Evolutionary conservation across 2,329 filamentous ascomycete genomes (phyloP), one percentile per base, ranked within the genome.

Genomic region (Beauveria medogensis): DNA sequence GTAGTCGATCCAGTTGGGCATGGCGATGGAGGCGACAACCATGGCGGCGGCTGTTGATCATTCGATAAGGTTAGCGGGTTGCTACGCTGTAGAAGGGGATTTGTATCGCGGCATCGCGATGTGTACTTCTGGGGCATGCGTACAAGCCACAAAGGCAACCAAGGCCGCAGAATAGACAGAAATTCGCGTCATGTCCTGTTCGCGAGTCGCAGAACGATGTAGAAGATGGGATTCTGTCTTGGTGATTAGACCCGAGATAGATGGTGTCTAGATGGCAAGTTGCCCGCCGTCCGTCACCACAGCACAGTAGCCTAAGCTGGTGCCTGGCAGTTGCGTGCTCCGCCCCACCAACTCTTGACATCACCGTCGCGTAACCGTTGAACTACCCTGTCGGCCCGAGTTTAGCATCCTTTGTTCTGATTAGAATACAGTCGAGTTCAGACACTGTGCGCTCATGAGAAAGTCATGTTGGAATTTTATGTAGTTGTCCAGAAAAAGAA

Each of bases 1-100:
- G 71, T 84, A 91, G 59, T 81, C 80, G 55, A 92, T 77, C 90
- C 90, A 94, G 73, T 84, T 78, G 18, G 90, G 88, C 52, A 88
- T 79, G 63, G 84, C 75, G 66, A 91, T 88, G 59, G 88, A 83
- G 46, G 83, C 79, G 58, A 92, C 78, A 26, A 88, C 90, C 80
- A 92, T 84, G 63, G 81, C 81, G 34, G 86, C 89, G 61, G 87
- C 89, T 91, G 46, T 26, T 44, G 18, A 5, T 24, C 41, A 55
- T 24, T 20, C n/a, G 20, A 18, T 3, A 12, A 9, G 44, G 22
- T 57, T 6, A 57, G 55, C 44, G 18, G 1, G 6, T 22, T 7
- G 12, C 50, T 37, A 30, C 34, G 8, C 10, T 16, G 26, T 5
- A 18, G 41, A 43, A 20, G 46, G 6, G 6, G 22, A 26, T 8